Conservation (phyloP, 2,329 filamentous ascomycete species). For the Lecanicillium sp. region DNA sequence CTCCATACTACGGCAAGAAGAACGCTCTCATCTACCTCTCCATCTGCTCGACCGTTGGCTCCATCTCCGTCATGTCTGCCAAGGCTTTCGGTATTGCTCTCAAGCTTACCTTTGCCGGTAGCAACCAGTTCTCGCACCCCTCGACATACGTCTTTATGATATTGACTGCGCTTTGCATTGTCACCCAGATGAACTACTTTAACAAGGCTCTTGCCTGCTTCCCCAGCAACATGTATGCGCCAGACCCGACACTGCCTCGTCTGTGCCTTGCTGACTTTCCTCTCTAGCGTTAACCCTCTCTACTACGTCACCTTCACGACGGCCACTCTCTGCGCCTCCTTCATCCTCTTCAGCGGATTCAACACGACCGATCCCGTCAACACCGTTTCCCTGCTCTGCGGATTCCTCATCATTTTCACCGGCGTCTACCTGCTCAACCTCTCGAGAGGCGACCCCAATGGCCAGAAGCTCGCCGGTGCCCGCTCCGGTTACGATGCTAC, state of each 20-base stretch:
- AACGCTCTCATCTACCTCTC: conserved; percentile 96
- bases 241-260: not conserved
- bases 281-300: conserved; percentile 75
- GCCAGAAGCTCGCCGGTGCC: conserved; percentile 57
- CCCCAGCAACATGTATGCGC: conserved; percentile 85
- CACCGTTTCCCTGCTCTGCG: conserved; percentile 84
- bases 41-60: conserved; percentile 95
- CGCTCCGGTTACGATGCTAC: conserved; percentile 66
- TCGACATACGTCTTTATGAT: conserved; percentile 98
- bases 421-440: conserved; percentile 95
- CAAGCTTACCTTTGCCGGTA: conserved; percentile 85
- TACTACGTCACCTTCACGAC: conserved; percentile 99
- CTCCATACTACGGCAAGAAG: conserved; percentile 83
- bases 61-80: conserved; percentile 97
- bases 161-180: conserved; percentile 83
- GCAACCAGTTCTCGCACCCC: conserved; percentile 92
- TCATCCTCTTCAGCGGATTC: conserved; percentile 93
- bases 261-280: conserved; percentile 14
- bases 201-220: conserved; percentile 98
- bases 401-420: conserved; percentile 91
- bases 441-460: conserved; percentile 86
- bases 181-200: conserved; percentile 99
- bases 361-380: conserved; percentile 90
- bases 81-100: conserved; percentile 98
- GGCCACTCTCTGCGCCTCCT: conserved; percentile 86